Evolutionary conservation across 192 early-diverging fungal genomes (phyloP).

Genomic region (Podila epigama): DNA sequence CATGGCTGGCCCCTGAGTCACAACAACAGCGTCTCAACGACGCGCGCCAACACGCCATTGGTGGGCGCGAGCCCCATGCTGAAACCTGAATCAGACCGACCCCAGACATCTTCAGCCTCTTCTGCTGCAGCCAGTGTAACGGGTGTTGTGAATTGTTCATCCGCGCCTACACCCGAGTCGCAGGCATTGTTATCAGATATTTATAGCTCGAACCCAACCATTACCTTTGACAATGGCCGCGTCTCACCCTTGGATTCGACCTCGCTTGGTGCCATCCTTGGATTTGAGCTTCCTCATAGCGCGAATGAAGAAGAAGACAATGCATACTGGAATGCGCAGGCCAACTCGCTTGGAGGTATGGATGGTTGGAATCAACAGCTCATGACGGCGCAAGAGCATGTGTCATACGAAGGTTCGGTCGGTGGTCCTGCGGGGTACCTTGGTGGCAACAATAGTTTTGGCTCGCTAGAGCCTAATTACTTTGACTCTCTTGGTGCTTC

Average conservation of each 20-base stretch:
- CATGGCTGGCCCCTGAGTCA: slow-evolving; percentile 30
- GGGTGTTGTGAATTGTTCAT: slow-evolving; percentile 34
- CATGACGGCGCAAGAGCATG: slow-evolving; percentile 46
- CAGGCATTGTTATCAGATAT: slow-evolving; percentile 38
- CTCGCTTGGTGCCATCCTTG: slow-evolving; percentile 40
- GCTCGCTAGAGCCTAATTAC: slow-evolving; percentile 28
- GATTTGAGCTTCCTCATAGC: slow-evolving; percentile 47
- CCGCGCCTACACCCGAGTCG: slow-evolving; percentile 30
- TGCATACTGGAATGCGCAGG: slow-evolving; percentile 49
- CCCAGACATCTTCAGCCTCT: background rate
- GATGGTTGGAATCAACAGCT: slow-evolving; percentile 49
- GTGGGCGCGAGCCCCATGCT: slow-evolving; percentile 20
- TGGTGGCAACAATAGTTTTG: slow-evolving; percentile 45
- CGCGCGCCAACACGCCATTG: slow-evolving; percentile 29
- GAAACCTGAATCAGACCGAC: slow-evolving; percentile 24
- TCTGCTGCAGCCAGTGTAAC: background rate
- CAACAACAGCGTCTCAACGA: slow-evolving; percentile 41
- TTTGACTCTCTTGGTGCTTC: slow-evolving; percentile 22
- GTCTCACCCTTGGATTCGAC: slow-evolving; percentile 38
- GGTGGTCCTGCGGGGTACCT: slow-evolving; percentile 38
- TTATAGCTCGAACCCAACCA: slow-evolving; percentile 43
- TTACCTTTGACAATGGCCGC: slow-evolving; percentile 44
- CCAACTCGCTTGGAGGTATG: slow-evolving; percentile 47
- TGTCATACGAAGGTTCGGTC: slow-evolving; percentile 36
- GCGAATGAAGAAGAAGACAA: slow-evolving; percentile 44